Conservation (phyloP, 371 early-diverging fungal species). For the Mortierella sp. region DNA sequence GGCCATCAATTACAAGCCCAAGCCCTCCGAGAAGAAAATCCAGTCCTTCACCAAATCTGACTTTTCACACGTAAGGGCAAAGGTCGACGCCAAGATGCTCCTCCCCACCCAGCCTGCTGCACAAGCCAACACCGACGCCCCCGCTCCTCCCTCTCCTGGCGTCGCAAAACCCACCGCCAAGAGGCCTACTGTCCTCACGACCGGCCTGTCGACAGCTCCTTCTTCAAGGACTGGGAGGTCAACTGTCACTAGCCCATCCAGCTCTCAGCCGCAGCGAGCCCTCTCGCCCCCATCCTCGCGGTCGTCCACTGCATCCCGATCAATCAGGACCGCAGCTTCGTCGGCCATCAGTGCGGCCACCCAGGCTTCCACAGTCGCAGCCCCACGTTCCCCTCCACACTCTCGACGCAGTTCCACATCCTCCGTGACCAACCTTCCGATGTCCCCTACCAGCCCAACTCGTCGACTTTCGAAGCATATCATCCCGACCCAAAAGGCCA, state of each 20-base stretch:
- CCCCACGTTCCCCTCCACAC: slow-evolving; percentile 15
- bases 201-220: not conserved
- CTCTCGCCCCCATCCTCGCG: slow-evolving; percentile 20
- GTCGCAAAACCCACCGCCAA: slow-evolving; percentile 8
- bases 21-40: slow-evolving; percentile 44
- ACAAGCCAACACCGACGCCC: not conserved
- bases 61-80: slow-evolving; percentile 46
- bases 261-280: not conserved
- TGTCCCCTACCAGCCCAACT: slow-evolving; percentile 21
- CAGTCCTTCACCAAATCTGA: slow-evolving; percentile 45
- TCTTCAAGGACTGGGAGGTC: not conserved
- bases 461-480: slow-evolving; percentile 49
- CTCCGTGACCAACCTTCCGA: slow-evolving; percentile 18
- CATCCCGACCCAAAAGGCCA: slow-evolving; percentile 40
- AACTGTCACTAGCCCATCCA: not conserved
- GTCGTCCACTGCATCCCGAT: not conserved
- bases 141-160: not conserved
- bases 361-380: not conserved
- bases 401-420: slow-evolving; percentile 35
- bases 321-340: slow-evolving; percentile 16
- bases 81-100: slow-evolving; percentile 41
- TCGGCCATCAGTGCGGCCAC: slow-evolving; percentile 10
- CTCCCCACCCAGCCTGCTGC: slow-evolving; percentile 12
- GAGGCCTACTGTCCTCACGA: slow-evolving; percentile 9
- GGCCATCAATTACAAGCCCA: slow-evolving; percentile 36